These are phyloP conservation scores for Gaeumannomyces sp. DNA, from an alignment of 2,329 filamentous ascomycete genomes.

Conservation along the genomic window DNA sequence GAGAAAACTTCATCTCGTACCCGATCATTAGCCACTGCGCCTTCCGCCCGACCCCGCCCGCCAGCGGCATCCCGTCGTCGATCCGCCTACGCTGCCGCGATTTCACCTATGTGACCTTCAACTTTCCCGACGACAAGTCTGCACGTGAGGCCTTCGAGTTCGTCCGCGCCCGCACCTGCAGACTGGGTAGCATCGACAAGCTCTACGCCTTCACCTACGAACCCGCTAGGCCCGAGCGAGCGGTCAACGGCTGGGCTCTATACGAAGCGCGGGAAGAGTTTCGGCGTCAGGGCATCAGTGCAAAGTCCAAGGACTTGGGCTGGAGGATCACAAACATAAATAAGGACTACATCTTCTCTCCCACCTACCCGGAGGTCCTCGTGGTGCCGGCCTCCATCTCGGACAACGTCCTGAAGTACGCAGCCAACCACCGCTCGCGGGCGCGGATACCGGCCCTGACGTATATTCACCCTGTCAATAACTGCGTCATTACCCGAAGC, in stretches of 20 bases:
- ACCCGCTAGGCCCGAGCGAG: conserved; percentile 65
- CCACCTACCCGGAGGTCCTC: conserved; percentile 82
- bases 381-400: conserved; percentile 85
- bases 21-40: conserved; percentile 81
- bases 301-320: conserved; percentile 67
- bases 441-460: conserved; percentile 82
- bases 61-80: conserved; percentile 66
- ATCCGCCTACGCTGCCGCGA: conserved; percentile 87
- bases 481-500: conserved; percentile 91
- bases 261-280: conserved; percentile 87
- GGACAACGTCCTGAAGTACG: conserved; percentile 95
- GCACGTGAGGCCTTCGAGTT: conserved; percentile 85
- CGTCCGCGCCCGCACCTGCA: conserved; percentile 75
- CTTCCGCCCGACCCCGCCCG: conserved; percentile 65
- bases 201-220: conserved; percentile 86
- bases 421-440: conserved; percentile 80
- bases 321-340: conserved; percentile 94
- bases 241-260: conserved; percentile 72
- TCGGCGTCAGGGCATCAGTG: conserved; percentile 77
- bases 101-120: conserved; percentile 89
- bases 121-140: conserved; percentile 67
- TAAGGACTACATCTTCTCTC: conserved; percentile 80
- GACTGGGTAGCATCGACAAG: conserved; percentile 75
- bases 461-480: conserved; percentile 94
- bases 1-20: conserved; percentile 85